Percentiles rank a stretch among this genome's conserved stretches.
Conservation (phyloP, 1,139 yeast genomes). For the Candida sp. region DNA sequence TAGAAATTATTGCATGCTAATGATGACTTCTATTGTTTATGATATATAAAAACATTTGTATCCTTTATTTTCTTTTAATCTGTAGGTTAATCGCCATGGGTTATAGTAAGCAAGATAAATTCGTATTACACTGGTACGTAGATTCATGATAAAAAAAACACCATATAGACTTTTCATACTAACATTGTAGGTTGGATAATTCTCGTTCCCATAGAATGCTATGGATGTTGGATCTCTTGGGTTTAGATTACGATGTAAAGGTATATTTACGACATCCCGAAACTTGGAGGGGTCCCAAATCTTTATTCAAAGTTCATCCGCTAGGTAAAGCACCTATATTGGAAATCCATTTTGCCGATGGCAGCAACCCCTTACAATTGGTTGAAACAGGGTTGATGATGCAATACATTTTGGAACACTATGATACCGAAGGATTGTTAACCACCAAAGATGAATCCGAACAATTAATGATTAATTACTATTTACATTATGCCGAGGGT, state of each 20-base stretch:
- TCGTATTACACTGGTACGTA: conserved; percentile 30
- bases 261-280: conserved; percentile 45
- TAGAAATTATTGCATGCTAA: conserved; percentile 1
- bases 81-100: background rate
- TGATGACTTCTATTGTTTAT: background rate
- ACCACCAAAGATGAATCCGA: conserved; percentile 29
- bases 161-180: background rate
- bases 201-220: conserved; percentile 53
- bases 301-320: conserved; percentile 51
- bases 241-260: conserved; percentile 48
- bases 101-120: conserved; percentile 15
- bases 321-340: conserved; percentile 55
- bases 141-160: background rate
- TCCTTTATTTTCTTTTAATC: background rate
- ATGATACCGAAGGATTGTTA: conserved; percentile 34
- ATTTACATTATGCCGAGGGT: conserved; percentile 55
- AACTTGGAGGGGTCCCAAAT: conserved; percentile 43
- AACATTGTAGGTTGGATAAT: conserved; percentile 36
- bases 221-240: conserved; percentile 54
- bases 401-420: conserved; percentile 37
- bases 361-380: conserved; percentile 29
- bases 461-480: conserved; percentile 43
- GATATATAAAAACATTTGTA: background rate
- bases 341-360: conserved; percentile 45
- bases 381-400: conserved; percentile 50